Percentiles rank a stretch among this genome's conserved stretches.
Conservation (phyloP, 176 grass and related monocot species). For the Paspalum vaginatum region DNA sequence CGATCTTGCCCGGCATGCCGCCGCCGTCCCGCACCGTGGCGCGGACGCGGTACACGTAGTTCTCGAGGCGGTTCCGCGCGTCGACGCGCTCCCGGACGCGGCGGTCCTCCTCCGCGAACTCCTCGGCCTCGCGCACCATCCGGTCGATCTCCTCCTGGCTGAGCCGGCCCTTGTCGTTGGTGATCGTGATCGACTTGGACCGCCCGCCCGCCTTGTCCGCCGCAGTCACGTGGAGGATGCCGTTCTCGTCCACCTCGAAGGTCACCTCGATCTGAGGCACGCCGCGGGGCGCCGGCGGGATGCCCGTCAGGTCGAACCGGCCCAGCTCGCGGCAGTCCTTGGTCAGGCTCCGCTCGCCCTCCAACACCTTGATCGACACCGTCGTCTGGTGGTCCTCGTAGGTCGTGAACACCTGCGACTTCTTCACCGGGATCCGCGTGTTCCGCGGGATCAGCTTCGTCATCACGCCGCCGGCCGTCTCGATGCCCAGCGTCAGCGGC, state of each 20-base stretch:
- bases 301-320: conserved; percentile 71
- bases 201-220: conserved; percentile 26
- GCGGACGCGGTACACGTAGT: conserved; percentile 33
- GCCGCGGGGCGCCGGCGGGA: conserved; percentile 57
- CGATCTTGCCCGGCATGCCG: conserved; percentile 20
- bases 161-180: conserved; percentile 36
- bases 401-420: conserved; percentile 48
- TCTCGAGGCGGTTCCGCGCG: conserved; percentile 37
- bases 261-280: conserved; percentile 44
- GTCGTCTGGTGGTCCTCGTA: conserved; percentile 50
- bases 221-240: conserved; percentile 39
- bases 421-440: conserved; percentile 43
- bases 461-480: conserved; percentile 54
- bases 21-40: background rate
- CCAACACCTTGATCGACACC: conserved; percentile 36
- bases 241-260: conserved; percentile 46
- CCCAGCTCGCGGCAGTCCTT: conserved; percentile 77
- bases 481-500: conserved; percentile 39
- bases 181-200: conserved; percentile 42
- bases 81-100: conserved; percentile 30
- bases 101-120: conserved; percentile 37
- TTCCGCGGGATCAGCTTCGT: conserved; percentile 55
- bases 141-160: conserved; percentile 50
- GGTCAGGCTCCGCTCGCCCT: conserved; percentile 65
- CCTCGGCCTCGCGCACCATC: conserved; percentile 50